phyloP scores from a whole-genome alignment of 345 rosid genomes.

The Hibiscus trionum region DNA sequence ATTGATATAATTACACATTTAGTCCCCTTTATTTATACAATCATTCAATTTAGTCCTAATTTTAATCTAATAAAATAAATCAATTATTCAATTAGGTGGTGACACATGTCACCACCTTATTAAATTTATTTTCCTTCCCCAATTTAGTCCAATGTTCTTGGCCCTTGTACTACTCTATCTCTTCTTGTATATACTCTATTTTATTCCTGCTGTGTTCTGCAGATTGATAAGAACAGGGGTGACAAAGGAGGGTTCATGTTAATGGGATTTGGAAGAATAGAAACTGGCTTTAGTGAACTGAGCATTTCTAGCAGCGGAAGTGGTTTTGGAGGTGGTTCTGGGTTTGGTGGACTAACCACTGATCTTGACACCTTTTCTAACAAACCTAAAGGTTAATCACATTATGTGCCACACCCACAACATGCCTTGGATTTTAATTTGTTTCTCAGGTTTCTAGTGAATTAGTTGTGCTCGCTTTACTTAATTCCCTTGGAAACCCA shows the following conservation, averaged over 20 bases:
- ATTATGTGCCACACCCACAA: not conserved
- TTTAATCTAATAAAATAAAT: too few relatives aligned
- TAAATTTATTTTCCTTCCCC: too few relatives aligned
- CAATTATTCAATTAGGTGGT: too few relatives aligned
- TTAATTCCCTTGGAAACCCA: not conserved
- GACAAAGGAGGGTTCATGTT: constrained; percentile 56
- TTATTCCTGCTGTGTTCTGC: constrained; percentile 18
- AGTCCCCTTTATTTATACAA: too few relatives aligned
- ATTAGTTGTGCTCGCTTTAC: not conserved
- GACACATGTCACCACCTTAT: too few relatives aligned
- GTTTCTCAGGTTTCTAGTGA: not conserved
- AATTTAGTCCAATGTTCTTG: not conserved
- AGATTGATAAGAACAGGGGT: constrained; percentile 56
- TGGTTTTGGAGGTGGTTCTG: constrained; percentile 50
- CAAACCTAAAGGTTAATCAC: constrained; percentile 75
- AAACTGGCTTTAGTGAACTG: constrained; percentile 60
- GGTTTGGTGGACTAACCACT: constrained; percentile 52
- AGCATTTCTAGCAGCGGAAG: not conserved
- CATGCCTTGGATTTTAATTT: not conserved
- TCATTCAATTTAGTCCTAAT: too few relatives aligned
- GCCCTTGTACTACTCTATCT: not conserved
- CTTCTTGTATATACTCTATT: constrained; percentile 9
- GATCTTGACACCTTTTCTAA: constrained; percentile 64
- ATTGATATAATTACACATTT: too few relatives aligned
- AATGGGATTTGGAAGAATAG: constrained; percentile 94